phyloP scores from a whole-genome alignment of 2,329 filamentous ascomycete genomes.

The Ophiostoma quercus region DNA sequence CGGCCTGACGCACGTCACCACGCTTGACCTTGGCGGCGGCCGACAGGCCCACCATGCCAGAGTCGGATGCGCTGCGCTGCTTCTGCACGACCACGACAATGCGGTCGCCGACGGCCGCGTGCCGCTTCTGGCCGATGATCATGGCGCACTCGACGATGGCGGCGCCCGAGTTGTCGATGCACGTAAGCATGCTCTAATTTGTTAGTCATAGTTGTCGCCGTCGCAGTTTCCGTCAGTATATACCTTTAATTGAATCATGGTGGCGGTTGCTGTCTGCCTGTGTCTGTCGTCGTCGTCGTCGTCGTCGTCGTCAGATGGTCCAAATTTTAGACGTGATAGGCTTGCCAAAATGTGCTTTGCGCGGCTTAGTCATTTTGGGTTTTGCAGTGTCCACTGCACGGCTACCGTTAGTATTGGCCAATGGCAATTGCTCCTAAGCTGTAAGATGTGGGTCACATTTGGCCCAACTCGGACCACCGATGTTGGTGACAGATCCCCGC shows the following conservation, averaged over 20 bases:
- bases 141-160: conserved; percentile 95
- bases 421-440: background rate
- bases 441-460: background rate
- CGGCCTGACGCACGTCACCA: conserved; percentile 92
- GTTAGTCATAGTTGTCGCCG: background rate
- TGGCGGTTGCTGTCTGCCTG: conserved; percentile 37
- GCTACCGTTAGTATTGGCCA: background rate
- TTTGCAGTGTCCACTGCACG: background rate
- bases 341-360: conserved; percentile 5
- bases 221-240: background rate
- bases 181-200: conserved; percentile 85
- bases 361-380: conserved; percentile 19
- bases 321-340: background rate
- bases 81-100: conserved; percentile 98
- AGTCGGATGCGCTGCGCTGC: conserved; percentile 73
- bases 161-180: conserved; percentile 99
- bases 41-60: conserved; percentile 64
- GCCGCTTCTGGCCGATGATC: conserved; percentile 82
- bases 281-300: conserved; percentile 4
- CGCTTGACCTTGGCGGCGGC: conserved; percentile 89
- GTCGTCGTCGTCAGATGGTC: conserved; percentile 2
- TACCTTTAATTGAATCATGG: conserved; percentile 90
- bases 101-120: conserved; percentile 87
- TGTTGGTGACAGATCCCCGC: background rate
- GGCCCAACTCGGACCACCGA: background rate